These are phyloP conservation scores for Starmerella sirachaensis DNA, from an alignment of 805 yeast genomes.

Conservation along the genomic window DNA sequence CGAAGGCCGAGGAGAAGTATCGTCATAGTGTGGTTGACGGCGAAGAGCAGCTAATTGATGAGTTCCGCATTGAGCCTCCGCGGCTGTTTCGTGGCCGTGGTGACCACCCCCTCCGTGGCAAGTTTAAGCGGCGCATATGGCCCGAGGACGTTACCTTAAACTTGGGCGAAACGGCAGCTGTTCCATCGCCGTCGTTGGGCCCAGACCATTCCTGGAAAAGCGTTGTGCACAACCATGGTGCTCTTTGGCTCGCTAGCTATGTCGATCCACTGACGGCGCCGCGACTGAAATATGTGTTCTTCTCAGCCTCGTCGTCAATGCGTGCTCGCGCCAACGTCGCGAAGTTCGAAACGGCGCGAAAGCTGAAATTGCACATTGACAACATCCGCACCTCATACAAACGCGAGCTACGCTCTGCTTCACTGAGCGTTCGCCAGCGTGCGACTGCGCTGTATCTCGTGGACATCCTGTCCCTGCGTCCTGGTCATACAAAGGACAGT, in stretches of 20 bases:
- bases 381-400: conserved; percentile 65
- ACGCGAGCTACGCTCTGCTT: conserved; percentile 51
- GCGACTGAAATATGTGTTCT: too few species aligned
- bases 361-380: conserved; percentile 60
- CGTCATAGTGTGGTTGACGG: conserved; percentile 76
- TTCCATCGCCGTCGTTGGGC: conserved; percentile 82
- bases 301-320: too few species aligned
- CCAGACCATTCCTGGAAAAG: conserved; percentile 87
- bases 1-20: conserved; percentile 61
- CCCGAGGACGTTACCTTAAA: conserved; percentile 88
- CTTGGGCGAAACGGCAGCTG: too few species aligned
- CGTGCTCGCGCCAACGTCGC: conserved; percentile 43
- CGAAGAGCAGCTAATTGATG: conserved; percentile 82
- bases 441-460: conserved; percentile 90
- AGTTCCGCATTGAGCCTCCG: conserved; percentile 91
- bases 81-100: conserved; percentile 94
- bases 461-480: conserved; percentile 88
- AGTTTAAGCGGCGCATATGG: conserved; percentile 66
- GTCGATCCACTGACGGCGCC: conserved; percentile 30
- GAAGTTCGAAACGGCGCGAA: conserved; percentile 88
- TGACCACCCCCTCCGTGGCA: conserved; percentile 90
- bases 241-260: conserved; percentile 91
- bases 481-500: conserved; percentile 84
- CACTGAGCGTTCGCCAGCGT: conserved; percentile 79
- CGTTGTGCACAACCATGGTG: conserved; percentile 74